A percentile compares a stretch with the other conserved stretches of the same genome.
phyloP scores from a whole-genome alignment of 805 yeast species.

The Nakazawaea holstii region DNA sequence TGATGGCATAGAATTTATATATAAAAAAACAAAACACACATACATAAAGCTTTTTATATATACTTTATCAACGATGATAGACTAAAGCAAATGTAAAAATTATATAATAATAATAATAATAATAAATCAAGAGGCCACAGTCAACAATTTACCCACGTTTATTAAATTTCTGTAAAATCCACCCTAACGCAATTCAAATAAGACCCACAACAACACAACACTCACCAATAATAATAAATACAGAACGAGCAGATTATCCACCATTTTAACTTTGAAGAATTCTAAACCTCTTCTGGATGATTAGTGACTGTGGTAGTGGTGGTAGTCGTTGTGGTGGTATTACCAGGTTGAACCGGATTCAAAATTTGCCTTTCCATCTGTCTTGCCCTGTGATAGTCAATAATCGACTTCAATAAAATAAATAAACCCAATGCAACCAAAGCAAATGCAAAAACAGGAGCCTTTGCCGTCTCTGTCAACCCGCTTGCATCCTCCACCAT shows the following conservation, averaged over 20 bases:
- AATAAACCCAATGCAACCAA: constrained; percentile 66
- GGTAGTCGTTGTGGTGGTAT: neutral
- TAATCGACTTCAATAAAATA: constrained; percentile 59
- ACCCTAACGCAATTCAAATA: too few relatives aligned
- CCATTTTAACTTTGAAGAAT: neutral
- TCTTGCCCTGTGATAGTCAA: constrained; percentile 71
- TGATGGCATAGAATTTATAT: constrained; percentile 32
- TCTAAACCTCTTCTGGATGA: constrained; percentile 4
- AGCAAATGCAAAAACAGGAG: constrained; percentile 55
- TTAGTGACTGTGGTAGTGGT: neutral
- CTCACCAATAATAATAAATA: neutral
- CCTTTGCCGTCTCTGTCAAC: constrained; percentile 22
- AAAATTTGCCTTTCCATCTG: constrained; percentile 64
- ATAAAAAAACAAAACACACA: neutral
- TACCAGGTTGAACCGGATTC: constrained; percentile 24
- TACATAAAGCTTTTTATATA: neutral
- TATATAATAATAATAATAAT: too few relatives aligned
- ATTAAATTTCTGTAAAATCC: too few relatives aligned
- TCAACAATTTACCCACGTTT: too few relatives aligned
- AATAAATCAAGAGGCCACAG: too few relatives aligned
- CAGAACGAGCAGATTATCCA: neutral
- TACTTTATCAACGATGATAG: neutral
- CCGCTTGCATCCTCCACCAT: constrained; percentile 8
- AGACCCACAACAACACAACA: too few relatives aligned
- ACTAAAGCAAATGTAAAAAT: too few relatives aligned